Percentiles rank a stretch among this genome's conserved stretches.
phyloP scores from a whole-genome alignment of 257 asterid genomes.

The Solanum stenotomum region DNA sequence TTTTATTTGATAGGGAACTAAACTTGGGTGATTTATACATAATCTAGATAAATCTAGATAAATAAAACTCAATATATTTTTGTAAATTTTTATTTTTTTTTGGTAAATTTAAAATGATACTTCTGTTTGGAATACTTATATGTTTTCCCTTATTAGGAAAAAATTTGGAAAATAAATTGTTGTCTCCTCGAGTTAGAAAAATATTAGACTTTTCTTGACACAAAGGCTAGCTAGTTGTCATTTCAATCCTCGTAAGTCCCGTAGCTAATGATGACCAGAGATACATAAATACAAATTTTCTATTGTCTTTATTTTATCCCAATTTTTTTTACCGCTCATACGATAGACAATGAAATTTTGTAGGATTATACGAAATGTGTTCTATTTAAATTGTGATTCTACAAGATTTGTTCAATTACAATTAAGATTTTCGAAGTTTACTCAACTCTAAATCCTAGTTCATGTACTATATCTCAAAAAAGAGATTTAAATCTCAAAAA shows the following conservation, averaged over 20 bases:
- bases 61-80: too few species aligned
- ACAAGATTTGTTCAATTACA: accelerated
- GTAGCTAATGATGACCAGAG: slow-evolving; percentile 6
- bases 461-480: too few species aligned
- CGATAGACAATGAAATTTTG: accelerated
- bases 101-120: too few species aligned
- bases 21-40: too few species aligned
- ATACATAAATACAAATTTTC: not conserved
- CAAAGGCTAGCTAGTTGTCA: not conserved
- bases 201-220: not conserved
- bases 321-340: not conserved
- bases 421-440: too few species aligned
- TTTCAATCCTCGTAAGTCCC: not conserved
- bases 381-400: too few species aligned
- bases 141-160: not conserved
- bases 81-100: too few species aligned
- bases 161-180: too few species aligned
- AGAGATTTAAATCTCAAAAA: too few species aligned
- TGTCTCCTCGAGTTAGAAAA: not conserved
- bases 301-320: not conserved
- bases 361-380: accelerated
- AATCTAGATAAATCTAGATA: too few species aligned
- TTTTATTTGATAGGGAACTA: not conserved
- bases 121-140: not conserved
- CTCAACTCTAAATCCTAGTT: too few species aligned